Conservation (phyloP, 805 yeast genomes). For the Yarrowia sp. region DNA sequence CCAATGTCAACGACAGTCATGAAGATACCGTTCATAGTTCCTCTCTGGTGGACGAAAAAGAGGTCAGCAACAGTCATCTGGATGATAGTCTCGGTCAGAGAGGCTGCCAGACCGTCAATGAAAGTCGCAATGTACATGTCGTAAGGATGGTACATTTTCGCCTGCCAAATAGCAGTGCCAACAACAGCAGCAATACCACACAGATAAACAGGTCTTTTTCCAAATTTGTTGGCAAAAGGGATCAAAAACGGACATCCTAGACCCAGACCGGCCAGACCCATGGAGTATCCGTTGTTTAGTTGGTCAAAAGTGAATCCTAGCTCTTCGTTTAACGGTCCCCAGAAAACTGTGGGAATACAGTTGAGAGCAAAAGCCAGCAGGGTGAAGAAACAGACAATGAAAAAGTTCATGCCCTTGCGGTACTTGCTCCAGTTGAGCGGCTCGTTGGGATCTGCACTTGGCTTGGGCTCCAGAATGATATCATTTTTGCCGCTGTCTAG, state of each 20-base stretch:
- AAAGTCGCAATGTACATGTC: slow-evolving; percentile 27
- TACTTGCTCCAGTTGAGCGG: slow-evolving; percentile 27
- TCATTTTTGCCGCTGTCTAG: slow-evolving; percentile 9
- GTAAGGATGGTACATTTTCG: slow-evolving; percentile 26
- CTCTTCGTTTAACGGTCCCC: slow-evolving; percentile 26
- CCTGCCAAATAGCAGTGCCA: slow-evolving; percentile 26
- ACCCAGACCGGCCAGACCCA: slow-evolving; percentile 27
- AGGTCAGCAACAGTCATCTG: slow-evolving; percentile 32
- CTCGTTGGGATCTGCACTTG: slow-evolving; percentile 26
- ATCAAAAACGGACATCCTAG: slow-evolving; percentile 28
- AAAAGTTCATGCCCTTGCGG: slow-evolving; percentile 24
- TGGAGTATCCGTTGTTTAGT: slow-evolving; percentile 25
- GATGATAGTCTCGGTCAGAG: slow-evolving; percentile 29
- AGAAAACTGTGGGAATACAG: slow-evolving; percentile 25
- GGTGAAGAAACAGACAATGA: slow-evolving; percentile 26
- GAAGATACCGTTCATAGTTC: slow-evolving; percentile 32
- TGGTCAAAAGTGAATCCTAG: slow-evolving; percentile 27
- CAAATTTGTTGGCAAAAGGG: slow-evolving; percentile 28
- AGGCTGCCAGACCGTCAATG: slow-evolving; percentile 25
- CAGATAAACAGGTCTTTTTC: slow-evolving; percentile 28
- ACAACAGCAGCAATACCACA: slow-evolving; percentile 23
- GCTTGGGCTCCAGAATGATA: slow-evolving; percentile 19
- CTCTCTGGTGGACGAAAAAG: slow-evolving; percentile 33
- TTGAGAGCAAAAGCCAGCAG: slow-evolving; percentile 24
- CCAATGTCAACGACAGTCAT: slow-evolving; percentile 33